Base-by-base conservation (phyloP, 2,329 filamentous ascomycete species). In the Monosporascus sp. region DNA sequence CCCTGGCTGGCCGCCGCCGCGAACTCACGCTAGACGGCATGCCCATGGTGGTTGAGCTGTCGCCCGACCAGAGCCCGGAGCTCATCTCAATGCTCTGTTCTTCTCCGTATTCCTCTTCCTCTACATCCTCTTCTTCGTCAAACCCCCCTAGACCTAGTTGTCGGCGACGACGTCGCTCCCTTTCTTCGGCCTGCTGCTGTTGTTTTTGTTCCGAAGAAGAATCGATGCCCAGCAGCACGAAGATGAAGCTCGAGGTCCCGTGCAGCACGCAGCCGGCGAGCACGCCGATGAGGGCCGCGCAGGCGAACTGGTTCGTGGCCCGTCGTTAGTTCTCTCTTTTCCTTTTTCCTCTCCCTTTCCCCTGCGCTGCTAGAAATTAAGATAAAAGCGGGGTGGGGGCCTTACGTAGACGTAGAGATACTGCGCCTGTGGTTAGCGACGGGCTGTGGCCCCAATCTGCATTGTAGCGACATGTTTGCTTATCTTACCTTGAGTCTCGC, bases 321-420 rank as follows among this genome's bases (percentile, higher is more conserved):
- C 50, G 49, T 52, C 20, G 35, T 22, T 25, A 24, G 35, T 18
- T 48, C 48, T 37, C 24, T 37, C 3, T 8, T 41, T 38, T 14
- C 5, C 17, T 15, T 14, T 18, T 22, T 3, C 41, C 1, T 14
- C 3, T 44, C 6, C n/a, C 9, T 7, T n/a, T 8, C 7, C 17
- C 38, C 37, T 39, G 15, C 38, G 15, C 15, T 20, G 17, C 15
- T 20, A 17, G 18, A 39, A 18, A 39, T 39, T 7, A 7, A 41
- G 49, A 54, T 17, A 35, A 20, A 49, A 49, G 18, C 22, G 3
- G 35, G 48, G 25, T 27, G 48, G 22, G 31, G 24, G 50, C 14
- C 67, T 64, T 67, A 69, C 67, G 49, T 63, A 68, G 50, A 67
- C 60, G 45, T 67, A 69, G 11, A 68, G 55, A 52, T 65, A 65